Evolutionary conservation across 208 protist genomes (phyloP).

Genomic region (Angomonas deanei): DNA sequence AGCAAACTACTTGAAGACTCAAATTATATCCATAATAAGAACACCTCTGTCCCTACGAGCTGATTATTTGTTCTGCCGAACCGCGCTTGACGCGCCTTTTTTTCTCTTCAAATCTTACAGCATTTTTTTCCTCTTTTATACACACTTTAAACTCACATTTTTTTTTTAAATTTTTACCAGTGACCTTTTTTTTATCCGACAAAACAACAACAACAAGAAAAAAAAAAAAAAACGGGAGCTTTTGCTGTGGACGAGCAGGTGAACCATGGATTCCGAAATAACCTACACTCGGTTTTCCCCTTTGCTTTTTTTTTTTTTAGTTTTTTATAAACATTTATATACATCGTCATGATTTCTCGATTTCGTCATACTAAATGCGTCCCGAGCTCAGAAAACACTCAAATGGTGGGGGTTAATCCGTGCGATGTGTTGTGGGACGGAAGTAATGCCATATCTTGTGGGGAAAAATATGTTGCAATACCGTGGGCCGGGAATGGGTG

Average conservation of each 20-base stretch:
- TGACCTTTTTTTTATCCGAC: background rate
- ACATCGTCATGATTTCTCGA: conserved; percentile 26
- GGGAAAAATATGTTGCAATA: conserved; percentile 56
- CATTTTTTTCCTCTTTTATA: too few species aligned
- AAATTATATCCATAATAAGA: conserved; percentile 63
- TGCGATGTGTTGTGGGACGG: conserved; percentile 54
- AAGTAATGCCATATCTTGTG: conserved; percentile 65
- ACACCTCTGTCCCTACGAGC: conserved; percentile 25
- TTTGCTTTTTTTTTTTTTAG: background rate
- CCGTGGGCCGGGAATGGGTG: conserved; percentile 47
- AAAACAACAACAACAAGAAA: background rate
- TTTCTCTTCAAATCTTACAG: conserved; percentile 11
- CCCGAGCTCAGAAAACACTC: conserved; percentile 14
- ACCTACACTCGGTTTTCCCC: background rate
- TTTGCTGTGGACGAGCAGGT: too few species aligned
- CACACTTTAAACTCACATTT: too few species aligned
- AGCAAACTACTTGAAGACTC: conserved; percentile 72
- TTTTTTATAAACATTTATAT: background rate
- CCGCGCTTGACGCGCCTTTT: conserved; percentile 1
- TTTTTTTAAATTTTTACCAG: too few species aligned
- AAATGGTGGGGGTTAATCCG: conserved; percentile 27
- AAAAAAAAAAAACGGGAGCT: too few species aligned
- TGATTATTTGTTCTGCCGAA: background rate
- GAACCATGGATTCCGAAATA: too few species aligned
- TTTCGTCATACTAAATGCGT: conserved; percentile 55